Evolutionary conservation across 192 early-diverging fungal genomes (phyloP), one percentile per base, ranked within the genome.

Genomic region (Coemansia sp.): DNA sequence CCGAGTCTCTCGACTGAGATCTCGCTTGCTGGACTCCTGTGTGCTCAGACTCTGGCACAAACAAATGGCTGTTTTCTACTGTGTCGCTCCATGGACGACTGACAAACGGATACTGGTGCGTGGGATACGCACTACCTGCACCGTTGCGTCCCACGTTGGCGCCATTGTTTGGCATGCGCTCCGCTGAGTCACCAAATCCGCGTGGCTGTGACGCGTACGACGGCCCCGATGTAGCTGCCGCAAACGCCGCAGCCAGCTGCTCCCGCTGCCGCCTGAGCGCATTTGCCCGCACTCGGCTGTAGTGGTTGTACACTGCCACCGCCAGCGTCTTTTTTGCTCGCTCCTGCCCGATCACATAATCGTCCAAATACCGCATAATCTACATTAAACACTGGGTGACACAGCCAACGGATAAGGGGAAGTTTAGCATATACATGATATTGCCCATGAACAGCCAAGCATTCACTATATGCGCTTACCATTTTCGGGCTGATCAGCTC

Each of bases 241-340:
- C 67, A 69, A 79, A 79, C 8, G 71, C 76, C 22, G 64, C 67
- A 14, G 78, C 66, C 20, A 81, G 59, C 42, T 81, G 68, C 62
- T 81, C 72, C 31, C 78, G 78, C 68, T 81, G 78, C 10, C 63
- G 64, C 65, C 42, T 64, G 14, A 83, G 72, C 26, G 88, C 50
- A 66, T 94, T 94, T 20, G 88, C 85, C 4, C 83, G 77, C 8
- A 93, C 83, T 6, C 93, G 83, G 19, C 81, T 85, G 73, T 95
- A 93, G 68, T 95, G 93, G 68, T 92, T 93, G 70, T 89, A 91
- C 6, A 95, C 87, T 10, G 93, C 91, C 2, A 94, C 92, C 1
- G 93, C 82, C 40, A 95, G 67, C 10, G 87, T 88, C 75, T 88
- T 88, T 70, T 95, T 95, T 19, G 92, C 85, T 20, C 85, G 80